Conservation (phyloP, 495 filamentous ascomycete species). For the Pseudotulostoma volvatum region DNA sequence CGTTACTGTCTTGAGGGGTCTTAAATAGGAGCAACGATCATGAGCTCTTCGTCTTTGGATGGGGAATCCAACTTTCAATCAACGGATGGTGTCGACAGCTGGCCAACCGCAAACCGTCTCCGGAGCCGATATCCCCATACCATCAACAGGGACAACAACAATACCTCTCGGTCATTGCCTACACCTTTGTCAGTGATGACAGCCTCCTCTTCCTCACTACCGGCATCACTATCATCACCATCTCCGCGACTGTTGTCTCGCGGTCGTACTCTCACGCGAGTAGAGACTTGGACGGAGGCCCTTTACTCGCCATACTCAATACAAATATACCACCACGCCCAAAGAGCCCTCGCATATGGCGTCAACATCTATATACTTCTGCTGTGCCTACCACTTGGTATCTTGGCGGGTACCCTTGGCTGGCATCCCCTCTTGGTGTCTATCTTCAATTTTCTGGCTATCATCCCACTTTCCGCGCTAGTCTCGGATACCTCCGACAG, state of each 20-base stretch:
- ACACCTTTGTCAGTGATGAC: too few relatives aligned
- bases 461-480: constrained; percentile 9
- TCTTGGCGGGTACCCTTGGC: constrained; percentile 5
- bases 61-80: too few relatives aligned
- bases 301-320: not conserved
- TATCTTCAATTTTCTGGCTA: constrained; percentile 10
- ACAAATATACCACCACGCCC: constrained; percentile 1
- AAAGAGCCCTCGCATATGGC: not conserved
- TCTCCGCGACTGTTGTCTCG: not conserved
- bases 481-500: constrained; percentile 9
- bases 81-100: too few relatives aligned
- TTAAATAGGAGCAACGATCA: too few relatives aligned
- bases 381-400: constrained; percentile 10
- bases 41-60: too few relatives aligned
- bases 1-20: too few relatives aligned
- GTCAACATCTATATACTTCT: constrained; percentile 4
- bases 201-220: too few relatives aligned
- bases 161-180: too few relatives aligned
- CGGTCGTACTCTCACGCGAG: not conserved
- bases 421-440: constrained; percentile 11
- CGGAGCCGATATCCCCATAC: too few relatives aligned
- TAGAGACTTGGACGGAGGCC: not conserved
- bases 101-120: too few relatives aligned
- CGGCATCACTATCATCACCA: not conserved
- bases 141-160: too few relatives aligned